phyloP scores from a whole-genome alignment of 441 rosid species.

The Populus tomentosa region DNA sequence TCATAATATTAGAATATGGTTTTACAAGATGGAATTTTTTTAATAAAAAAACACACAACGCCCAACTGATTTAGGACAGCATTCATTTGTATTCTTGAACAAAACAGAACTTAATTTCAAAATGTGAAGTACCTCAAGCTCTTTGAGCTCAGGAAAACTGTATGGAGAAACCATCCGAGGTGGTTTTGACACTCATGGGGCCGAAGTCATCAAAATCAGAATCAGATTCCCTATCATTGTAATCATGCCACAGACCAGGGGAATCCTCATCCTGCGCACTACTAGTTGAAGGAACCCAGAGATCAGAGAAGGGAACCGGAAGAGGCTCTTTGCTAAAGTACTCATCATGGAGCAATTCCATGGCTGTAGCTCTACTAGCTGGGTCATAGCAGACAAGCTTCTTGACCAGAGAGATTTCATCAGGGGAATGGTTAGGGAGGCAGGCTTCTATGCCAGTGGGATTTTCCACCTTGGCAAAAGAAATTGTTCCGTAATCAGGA shows the following conservation, averaged over 20 bases:
- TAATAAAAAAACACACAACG: not conserved
- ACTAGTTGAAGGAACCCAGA: slow-evolving; percentile 55
- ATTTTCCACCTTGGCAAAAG: slow-evolving; percentile 68
- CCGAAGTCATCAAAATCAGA: slow-evolving; percentile 74
- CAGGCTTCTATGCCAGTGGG: slow-evolving; percentile 60
- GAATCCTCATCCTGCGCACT: slow-evolving; percentile 61
- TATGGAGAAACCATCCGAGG: slow-evolving; percentile 55
- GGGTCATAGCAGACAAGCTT: slow-evolving; percentile 83
- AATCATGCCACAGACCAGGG: slow-evolving; percentile 48
- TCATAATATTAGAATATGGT: not conserved
- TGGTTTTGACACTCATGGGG: slow-evolving; percentile 42
- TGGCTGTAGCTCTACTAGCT: slow-evolving; percentile 61
- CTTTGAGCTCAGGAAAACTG: slow-evolving; percentile 45
- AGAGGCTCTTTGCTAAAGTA: slow-evolving; percentile 72
- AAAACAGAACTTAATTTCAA: not conserved
- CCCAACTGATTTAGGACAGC: not conserved
- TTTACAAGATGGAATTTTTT: not conserved
- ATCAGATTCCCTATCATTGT: slow-evolving; percentile 56
- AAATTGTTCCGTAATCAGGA: slow-evolving; percentile 76
- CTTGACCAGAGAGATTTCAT: slow-evolving; percentile 57
- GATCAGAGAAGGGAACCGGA: slow-evolving; percentile 64
- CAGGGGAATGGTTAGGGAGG: slow-evolving; percentile 41
- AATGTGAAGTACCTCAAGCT: not conserved
- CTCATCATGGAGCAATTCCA: slow-evolving; percentile 71
- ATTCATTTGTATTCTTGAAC: not conserved